Conservation (phyloP, 306 rosid species). For the Corylus avellana region DNA sequence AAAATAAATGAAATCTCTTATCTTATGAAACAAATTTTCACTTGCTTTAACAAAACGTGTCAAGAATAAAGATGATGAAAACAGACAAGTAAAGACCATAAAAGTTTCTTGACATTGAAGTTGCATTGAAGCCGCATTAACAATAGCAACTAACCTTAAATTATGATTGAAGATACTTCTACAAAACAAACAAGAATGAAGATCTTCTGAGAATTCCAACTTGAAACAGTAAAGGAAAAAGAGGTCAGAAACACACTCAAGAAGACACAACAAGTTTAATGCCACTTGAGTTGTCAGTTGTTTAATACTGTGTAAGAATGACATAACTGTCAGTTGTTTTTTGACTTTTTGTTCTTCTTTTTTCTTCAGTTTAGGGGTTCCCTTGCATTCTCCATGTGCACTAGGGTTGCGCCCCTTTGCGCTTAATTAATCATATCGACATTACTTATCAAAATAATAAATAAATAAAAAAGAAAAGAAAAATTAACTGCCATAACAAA, state of each 20-base stretch:
- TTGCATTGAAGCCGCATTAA: background rate
- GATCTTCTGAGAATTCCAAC: background rate
- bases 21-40: background rate
- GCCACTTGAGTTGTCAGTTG: background rate
- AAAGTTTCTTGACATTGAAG: conserved; percentile 1
- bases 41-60: background rate
- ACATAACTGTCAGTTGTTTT: too few species aligned
- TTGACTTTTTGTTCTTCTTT: too few species aligned
- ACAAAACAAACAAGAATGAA: background rate
- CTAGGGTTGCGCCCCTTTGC: too few species aligned
- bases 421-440: too few species aligned
- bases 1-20: background rate
- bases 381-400: too few species aligned
- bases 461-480: too few species aligned
- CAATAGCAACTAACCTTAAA: background rate
- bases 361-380: too few species aligned
- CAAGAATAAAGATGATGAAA: background rate
- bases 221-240: background rate
- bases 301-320: too few species aligned
- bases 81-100: background rate
- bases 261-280: background rate
- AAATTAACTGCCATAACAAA: background rate
- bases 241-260: background rate
- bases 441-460: too few species aligned
- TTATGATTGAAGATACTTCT: background rate